Evolutionary conservation across 1,284 basidiomycete species (phyloP), one percentile per base, ranked within the genome.

Genomic region (Moesziomyces globuligerus): DNA sequence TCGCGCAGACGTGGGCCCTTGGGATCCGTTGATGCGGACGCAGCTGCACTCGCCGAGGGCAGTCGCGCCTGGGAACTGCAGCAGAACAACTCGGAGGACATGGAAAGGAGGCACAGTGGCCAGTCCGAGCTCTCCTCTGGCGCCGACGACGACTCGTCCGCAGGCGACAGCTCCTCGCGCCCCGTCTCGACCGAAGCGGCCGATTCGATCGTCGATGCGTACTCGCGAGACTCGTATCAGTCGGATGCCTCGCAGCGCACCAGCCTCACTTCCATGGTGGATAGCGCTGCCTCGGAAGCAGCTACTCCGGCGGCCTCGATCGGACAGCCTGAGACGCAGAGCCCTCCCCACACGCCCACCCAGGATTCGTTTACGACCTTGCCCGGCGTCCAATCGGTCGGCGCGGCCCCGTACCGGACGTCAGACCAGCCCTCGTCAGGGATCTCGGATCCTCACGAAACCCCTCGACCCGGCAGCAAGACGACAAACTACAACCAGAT

Each of bases 161-260:
- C 44, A 2, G 68, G 68, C 20, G 62, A 66, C 18, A 59, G 46
- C 28, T 70, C 69, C 11, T 69, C 66, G n/a, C 62, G 69, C 21
- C 56, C 66, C 9, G 38, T 61, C 4, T 79, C 76, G 23, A 74
- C 76, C 13, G 76, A 75, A 29, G 65, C 69, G 7, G 66, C 73
- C 21, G 76, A 77, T 15, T 75, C 73, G 18, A 76, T 78, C 28
- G 54, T 78, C 7, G 76, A 78, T 21, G 70, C 73, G 15, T 76
- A 77, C 37, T 73, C 72, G 24, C 52, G 75, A 7, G 71, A 78
- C 42, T 78, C 76, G 45, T 75, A 67, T 51, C 59, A 76, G 3
- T 75, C 72, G 32, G 76, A 79, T 26, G 55, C 39, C 2, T 74
- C 73, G 24, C 76, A 77, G 26, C 43, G 75, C 6, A 78, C 73